A percentile compares a stretch with the other conserved stretches of the same genome.
Conservation (phyloP, 2,329 filamentous ascomycete species). For the Cladosporium velox region DNA sequence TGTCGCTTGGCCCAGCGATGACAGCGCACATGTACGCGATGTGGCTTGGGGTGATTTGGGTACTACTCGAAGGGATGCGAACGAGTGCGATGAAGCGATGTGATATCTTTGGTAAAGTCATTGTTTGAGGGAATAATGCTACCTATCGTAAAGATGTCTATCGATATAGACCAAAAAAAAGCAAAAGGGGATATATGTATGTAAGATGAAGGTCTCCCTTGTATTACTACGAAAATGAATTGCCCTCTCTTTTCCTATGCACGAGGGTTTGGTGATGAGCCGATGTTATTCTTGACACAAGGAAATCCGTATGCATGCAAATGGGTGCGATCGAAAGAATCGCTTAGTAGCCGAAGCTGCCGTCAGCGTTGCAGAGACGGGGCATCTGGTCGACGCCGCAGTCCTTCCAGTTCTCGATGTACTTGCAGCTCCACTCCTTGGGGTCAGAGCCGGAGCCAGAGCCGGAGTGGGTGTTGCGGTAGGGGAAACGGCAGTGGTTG, state of each 20-base stretch:
- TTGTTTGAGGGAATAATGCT: slow-evolving; percentile 1
- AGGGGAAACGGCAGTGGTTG: slow-evolving; percentile 47
- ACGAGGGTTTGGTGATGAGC: background rate
- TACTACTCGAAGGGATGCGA: background rate
- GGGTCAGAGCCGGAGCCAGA: slow-evolving; percentile 39
- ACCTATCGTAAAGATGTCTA: slow-evolving; percentile 1
- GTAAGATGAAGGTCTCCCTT: background rate
- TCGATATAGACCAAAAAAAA: background rate
- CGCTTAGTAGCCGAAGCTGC: slow-evolving; percentile 20
- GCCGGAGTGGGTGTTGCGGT: slow-evolving; percentile 40
- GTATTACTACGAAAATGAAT: background rate
- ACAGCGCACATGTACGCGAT: background rate
- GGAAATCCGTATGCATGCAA: slow-evolving; percentile 4
- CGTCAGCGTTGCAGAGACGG: slow-evolving; percentile 22
- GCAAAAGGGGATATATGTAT: background rate
- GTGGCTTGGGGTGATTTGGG: background rate
- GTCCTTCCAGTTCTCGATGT: slow-evolving; percentile 35
- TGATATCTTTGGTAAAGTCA: background rate
- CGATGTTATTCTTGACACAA: background rate
- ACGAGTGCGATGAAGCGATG: background rate
- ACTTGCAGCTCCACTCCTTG: slow-evolving; percentile 41
- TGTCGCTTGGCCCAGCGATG: background rate
- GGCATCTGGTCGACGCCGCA: slow-evolving; percentile 26
- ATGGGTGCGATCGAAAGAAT: background rate
- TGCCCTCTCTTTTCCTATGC: background rate